Conservation (phyloP, 164 flowering plant species). For the Litsea cubeba region DNA sequence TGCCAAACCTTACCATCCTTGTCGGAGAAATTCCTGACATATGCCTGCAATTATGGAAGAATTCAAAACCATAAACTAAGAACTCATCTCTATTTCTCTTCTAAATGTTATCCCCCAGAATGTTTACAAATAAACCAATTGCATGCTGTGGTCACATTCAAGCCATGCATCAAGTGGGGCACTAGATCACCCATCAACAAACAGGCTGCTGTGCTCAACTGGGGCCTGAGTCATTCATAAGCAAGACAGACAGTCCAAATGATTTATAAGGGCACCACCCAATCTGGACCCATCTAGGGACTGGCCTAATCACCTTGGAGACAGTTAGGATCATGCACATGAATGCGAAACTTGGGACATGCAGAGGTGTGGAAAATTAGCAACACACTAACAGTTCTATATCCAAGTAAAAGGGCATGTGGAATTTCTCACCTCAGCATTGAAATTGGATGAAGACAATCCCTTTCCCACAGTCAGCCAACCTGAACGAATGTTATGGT, state of each 20-base stretch:
- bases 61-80: constrained; percentile 1
- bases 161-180: too few relatives aligned
- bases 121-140: too few relatives aligned
- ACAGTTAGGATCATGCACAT: background rate
- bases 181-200: too few relatives aligned
- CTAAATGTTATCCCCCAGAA: too few relatives aligned
- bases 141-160: too few relatives aligned
- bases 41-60: constrained; percentile 46
- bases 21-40: constrained; percentile 65
- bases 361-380: background rate
- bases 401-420: background rate
- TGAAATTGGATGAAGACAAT: constrained; percentile 85
- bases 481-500: constrained; percentile 94
- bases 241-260: too few relatives aligned
- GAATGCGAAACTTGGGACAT: background rate
- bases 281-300: background rate
- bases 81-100: background rate
- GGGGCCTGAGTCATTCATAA: too few relatives aligned
- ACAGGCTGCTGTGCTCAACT: too few relatives aligned
- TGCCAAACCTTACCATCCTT: constrained; percentile 97
- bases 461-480: constrained; percentile 96
- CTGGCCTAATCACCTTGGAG: background rate
- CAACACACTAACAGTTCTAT: background rate
- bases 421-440: constrained; percentile 52
- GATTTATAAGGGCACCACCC: too few relatives aligned